A percentile compares a stretch with the other conserved stretches of the same genome.
Evolutionary conservation across 1,139 yeast species (phyloP).

Genomic region (Pichia sp.): DNA sequence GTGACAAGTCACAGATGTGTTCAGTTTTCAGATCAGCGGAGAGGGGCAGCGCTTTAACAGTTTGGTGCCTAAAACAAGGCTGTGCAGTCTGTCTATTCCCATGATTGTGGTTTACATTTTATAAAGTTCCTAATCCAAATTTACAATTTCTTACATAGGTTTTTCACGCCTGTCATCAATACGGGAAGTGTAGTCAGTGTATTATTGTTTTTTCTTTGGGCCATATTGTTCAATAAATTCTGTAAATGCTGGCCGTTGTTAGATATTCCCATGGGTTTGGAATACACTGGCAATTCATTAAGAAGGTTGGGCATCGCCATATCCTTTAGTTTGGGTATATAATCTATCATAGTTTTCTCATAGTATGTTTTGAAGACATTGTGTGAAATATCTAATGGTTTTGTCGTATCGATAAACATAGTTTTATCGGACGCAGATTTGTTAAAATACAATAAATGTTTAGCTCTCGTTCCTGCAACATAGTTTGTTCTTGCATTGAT

Average conservation of each 20-base stretch:
- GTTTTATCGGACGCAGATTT: constrained; percentile 25
- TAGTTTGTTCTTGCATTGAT: constrained; percentile 33
- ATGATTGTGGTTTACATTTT: too few relatives aligned
- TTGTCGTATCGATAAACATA: constrained; percentile 19
- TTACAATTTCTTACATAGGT: neutral
- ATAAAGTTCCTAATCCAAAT: too few relatives aligned
- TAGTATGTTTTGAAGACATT: constrained; percentile 3
- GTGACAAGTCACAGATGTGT: too few relatives aligned
- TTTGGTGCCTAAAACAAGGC: too few relatives aligned
- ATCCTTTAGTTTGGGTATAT: constrained; percentile 13
- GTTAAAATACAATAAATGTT: constrained; percentile 46
- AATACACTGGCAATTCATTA: constrained; percentile 12
- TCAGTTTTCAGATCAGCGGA: too few relatives aligned
- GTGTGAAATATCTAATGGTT: neutral
- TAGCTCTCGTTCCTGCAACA: constrained; percentile 68
- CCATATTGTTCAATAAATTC: constrained; percentile 3
- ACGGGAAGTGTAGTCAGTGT: neutral
- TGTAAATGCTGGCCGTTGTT: neutral
- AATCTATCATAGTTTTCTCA: constrained; percentile 7
- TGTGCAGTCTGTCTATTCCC: too few relatives aligned
- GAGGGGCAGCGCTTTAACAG: too few relatives aligned
- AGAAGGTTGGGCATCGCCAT: constrained; percentile 10
- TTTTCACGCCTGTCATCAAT: neutral
- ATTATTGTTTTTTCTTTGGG: constrained; percentile 1
- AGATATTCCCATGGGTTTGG: constrained; percentile 1